Evolutionary conservation across 345 rosid genomes (phyloP), one percentile per base, ranked within the genome.

Genomic region (Populus alba): DNA sequence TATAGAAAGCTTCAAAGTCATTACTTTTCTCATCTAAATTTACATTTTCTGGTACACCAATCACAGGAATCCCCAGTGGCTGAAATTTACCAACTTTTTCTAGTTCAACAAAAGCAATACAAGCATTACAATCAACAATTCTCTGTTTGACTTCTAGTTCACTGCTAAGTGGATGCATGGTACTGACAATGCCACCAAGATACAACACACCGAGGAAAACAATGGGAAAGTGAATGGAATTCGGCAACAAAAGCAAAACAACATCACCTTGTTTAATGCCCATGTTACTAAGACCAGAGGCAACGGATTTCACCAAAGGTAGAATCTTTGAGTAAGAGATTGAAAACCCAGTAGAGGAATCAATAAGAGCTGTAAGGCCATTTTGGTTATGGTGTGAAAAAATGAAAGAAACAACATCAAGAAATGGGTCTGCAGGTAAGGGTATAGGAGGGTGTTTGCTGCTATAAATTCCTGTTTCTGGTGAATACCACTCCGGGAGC

Each of bases 181-280:
- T 81, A 20, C 93, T 84, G 57, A 91, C 93, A 73, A 89, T 69
- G 15, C 90, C 95, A 38, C 97, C 97, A 55, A 89, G 67, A 25
- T 86, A 83, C 11, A 95, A 53, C 85, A 87, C 83, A 10, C 90
- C 91, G 73, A 93, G 78, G 83, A 91, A 89, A 53, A 90, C 72
- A 23, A 92, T 3, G 0, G 97, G 98, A 38, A 86, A 87, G 80
- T 89, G 83, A 70, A 92, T 73, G 51, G 94, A 90, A 78, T 93
- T 95, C 41, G 97, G 97, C 78, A 92, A 73, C 70, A 91, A 72
- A 77, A 93, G 84, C 66, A 91, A 81, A 22, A 95, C 93, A 37
- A 87, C 89, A 55, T 95, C 93, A 76, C 97, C 94, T 83, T 85
- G 85, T 2, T 75, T 81, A 49, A 93, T 59, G 41, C 97, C 94